phyloP scores from a whole-genome alignment of 2,329 filamentous ascomycete genomes.

The Emydomyces testavorans region DNA sequence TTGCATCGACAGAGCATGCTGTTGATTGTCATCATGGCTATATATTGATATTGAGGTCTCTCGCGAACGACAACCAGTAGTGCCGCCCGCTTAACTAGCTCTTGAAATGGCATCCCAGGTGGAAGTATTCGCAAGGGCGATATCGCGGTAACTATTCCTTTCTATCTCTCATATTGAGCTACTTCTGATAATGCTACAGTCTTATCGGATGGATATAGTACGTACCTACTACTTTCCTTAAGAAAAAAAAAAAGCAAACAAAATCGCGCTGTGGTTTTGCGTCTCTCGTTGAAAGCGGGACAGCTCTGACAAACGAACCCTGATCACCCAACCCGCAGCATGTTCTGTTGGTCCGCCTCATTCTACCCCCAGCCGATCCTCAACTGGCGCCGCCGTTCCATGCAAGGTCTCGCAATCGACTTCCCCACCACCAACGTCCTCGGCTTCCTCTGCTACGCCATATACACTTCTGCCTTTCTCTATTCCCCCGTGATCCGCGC shows the following conservation, averaged over 20 bases:
- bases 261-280: too few relatives aligned
- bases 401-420: conserved; percentile 73
- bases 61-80: not conserved
- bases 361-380: conserved; percentile 86
- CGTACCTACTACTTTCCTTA: conserved; percentile 16
- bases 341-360: conserved; percentile 66
- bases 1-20: too few relatives aligned
- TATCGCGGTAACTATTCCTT: conserved; percentile 31
- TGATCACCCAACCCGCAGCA: conserved; percentile 28
- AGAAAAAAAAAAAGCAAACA: too few relatives aligned
- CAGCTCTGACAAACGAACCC: too few relatives aligned
- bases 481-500: conserved; percentile 64
- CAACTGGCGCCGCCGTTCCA: conserved; percentile 66
- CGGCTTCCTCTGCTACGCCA: conserved; percentile 55
- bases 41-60: too few relatives aligned
- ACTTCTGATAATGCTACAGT: conserved; percentile 32
- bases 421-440: conserved; percentile 64
- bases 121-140: conserved; percentile 29
- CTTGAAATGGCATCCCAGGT: conserved; percentile 24
- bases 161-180: not conserved
- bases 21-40: too few relatives aligned
- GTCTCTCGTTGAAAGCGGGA: too few relatives aligned
- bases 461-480: conserved; percentile 64
- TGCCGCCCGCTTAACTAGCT: not conserved
- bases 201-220: conserved; percentile 64